Percentiles rank a stretch among this genome's conserved stretches.
phyloP scores from a whole-genome alignment of 768 basidiomycete genomes.

The Pholiota microspora region DNA sequence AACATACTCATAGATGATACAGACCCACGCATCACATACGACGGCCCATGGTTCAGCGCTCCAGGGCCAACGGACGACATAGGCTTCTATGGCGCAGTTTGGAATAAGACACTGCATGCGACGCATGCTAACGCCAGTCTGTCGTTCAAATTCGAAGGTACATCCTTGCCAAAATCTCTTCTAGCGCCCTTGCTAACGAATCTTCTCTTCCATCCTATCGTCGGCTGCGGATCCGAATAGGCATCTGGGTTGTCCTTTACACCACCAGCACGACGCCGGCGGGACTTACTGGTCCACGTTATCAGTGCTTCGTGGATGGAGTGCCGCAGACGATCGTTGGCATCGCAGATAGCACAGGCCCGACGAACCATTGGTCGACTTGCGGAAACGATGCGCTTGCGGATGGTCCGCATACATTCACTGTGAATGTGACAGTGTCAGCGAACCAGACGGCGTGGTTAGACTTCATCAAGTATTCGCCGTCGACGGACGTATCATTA shows the following conservation, averaged over 20 bases:
- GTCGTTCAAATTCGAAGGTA: conserved; percentile 29
- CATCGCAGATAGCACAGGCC: not conserved
- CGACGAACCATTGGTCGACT: not conserved
- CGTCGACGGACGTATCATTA: conserved; percentile 13
- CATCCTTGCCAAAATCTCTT: not conserved
- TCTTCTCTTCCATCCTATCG: no score
- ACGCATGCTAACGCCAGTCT: conserved; percentile 26
- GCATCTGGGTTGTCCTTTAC: not conserved
- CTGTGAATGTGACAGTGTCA: conserved; percentile 22
- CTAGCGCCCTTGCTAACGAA: not conserved
- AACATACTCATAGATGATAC: conserved; percentile 30
- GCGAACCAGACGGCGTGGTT: conserved; percentile 27
- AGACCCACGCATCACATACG: conserved; percentile 28
- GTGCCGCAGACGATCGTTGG: not conserved
- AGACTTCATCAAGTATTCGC: conserved; percentile 26
- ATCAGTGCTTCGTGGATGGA: conserved; percentile 21
- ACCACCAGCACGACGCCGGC: conserved; percentile 17
- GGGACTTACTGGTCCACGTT: conserved; percentile 9
- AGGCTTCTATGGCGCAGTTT: conserved; percentile 32
- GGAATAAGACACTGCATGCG: conserved; percentile 27
- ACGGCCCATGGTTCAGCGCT: conserved; percentile 28
- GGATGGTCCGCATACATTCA: conserved; percentile 25
- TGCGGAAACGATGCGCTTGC: conserved; percentile 8
- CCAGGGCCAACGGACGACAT: conserved; percentile 22
- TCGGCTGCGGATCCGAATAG: not conserved